Evolutionary conservation across 192 early-diverging fungal genomes (phyloP), one percentile per base, ranked within the genome.

Genomic region (Dissophora globulifera): DNA sequence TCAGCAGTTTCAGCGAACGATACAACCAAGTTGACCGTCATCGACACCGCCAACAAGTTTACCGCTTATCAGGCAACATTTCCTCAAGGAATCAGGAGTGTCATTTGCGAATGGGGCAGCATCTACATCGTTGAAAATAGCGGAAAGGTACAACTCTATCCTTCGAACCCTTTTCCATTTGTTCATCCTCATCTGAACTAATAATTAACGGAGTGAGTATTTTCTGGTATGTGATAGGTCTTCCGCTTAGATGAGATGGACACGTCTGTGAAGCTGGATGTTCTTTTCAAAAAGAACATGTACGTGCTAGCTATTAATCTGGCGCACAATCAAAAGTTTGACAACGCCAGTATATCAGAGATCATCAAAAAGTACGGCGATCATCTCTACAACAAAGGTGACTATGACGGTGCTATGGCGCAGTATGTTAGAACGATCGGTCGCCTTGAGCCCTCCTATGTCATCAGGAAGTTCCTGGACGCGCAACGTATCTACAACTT

Each of bases 391-490:
- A 78, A 67, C 80, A 93, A 93, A 68, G 90, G 85, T 12, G 95
- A 99, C 52, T 98, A 89, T 69, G 94, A 96, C 51, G 81, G 85
- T 15, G 93, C 97, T 4, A 98, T 97, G 90, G 82, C 82, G 25
- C 95, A 99, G 79, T 98, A 97, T 69, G 82, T 96, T 19, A 84
- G 90, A 23, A 99, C 97, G 0, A 94, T 99, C 42, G 93, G 93
- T 0, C 89, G 94, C 32, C 81, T 99, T 19, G 95, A 99, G 78
- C 95, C 96, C 1, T 95, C 93, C 8, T 99, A 98, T 76, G 89
- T 99, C 10, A 98, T 99, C 67, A 85, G 96, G 72, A 97, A 97
- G 87, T 98, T 93, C 79, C 76, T 97, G 49, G 96, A 97, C 69
- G 97, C 95, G 0, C 96, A 99, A 79, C 83, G 94, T 19, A 92